phyloP scores from a whole-genome alignment of 129 eudicot species.

The Centaurea solstitialis region DNA sequence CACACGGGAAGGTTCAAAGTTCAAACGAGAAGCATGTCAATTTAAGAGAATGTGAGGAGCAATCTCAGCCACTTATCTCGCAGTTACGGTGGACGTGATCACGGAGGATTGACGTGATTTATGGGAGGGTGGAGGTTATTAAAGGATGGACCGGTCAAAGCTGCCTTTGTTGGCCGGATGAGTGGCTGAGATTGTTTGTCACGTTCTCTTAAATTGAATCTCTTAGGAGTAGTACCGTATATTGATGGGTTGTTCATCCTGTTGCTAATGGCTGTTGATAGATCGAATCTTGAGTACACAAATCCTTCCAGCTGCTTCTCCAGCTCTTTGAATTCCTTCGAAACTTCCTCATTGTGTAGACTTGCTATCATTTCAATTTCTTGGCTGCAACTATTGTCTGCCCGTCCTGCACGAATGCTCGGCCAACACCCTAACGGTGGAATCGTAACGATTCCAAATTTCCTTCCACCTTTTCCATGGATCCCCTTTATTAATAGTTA shows the following conservation, averaged over 20 bases:
- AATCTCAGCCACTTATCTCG: too few relatives aligned
- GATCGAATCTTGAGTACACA: conserved; percentile 38
- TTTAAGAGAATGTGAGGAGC: too few relatives aligned
- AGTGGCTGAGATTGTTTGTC: too few relatives aligned
- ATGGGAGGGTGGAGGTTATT: too few relatives aligned
- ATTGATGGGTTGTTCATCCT: conserved; percentile 25
- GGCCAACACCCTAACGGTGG: conserved; percentile 33
- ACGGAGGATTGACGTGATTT: too few relatives aligned
- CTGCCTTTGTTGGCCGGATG: too few relatives aligned
- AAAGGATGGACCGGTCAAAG: too few relatives aligned
- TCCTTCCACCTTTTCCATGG: conserved; percentile 32
- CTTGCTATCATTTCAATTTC: conserved; percentile 20
- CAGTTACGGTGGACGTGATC: too few relatives aligned
- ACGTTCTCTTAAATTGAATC: too few relatives aligned
- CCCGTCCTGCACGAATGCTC: conserved; percentile 16
- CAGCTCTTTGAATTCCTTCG: neutral
- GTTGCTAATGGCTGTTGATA: conserved; percentile 3
- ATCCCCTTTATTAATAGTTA: conserved; percentile 8
- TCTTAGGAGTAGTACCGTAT: conserved; percentile 46
- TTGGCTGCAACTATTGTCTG: conserved; percentile 15
- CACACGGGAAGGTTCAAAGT: too few relatives aligned
- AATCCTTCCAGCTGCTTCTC: conserved; percentile 38
- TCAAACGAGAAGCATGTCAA: too few relatives aligned
- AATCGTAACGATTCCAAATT: conserved; percentile 26
- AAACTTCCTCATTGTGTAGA: conserved; percentile 36